Base-by-base conservation (phyloP, 805 yeast genomes). In the Yarrowia sp. region DNA sequence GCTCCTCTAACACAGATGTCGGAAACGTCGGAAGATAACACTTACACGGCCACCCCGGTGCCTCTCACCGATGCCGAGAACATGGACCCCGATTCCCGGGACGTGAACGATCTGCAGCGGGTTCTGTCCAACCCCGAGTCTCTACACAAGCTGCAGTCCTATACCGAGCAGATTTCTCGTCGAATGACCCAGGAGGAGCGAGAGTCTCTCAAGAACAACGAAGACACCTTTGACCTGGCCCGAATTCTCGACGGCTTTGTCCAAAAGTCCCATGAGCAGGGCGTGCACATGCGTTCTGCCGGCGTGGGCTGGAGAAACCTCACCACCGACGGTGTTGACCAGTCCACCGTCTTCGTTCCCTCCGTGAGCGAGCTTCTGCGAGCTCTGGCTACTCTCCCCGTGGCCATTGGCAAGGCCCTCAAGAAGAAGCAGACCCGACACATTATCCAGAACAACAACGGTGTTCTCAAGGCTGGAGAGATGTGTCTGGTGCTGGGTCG, bases 401-500 rank as follows among this genome's bases (percentile, higher is more conserved):
- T 60, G 74, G 74, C 20, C 17, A n/a, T 70, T 15, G 10, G 20
- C 14, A 55, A 61, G 24, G 39, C 38, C 20, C 24, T 55, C 30
- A 66, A 69, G 10, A 52, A 63, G 20, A 63, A 67, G 20, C 66
- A 70, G n/a, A 44, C 70, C 34, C 69, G 77, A 15, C 67, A 72
- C 67, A 60, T 74, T 67, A 70, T 75, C 65, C 44, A 71, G 40
- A 71, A 77, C 65, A 68, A 73, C 52, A 70, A 73, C 49, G 73
- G 73, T 12, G 52, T 58, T 30, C 61, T 55, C 61, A 55, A 55
- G 66, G 84, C 89, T 1, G 92, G 92, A 72, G 92, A 88, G 72
- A 83, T 88, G 86, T 82, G 86, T 39, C 78, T 89, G 60, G 92
- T 89, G 7, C 76, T 87, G 42, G 91, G 90, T 66, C 83, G 89